Base-by-base conservation (phyloP, 2,329 filamentous ascomycete genomes). In the Colletotrichum lupini region DNA sequence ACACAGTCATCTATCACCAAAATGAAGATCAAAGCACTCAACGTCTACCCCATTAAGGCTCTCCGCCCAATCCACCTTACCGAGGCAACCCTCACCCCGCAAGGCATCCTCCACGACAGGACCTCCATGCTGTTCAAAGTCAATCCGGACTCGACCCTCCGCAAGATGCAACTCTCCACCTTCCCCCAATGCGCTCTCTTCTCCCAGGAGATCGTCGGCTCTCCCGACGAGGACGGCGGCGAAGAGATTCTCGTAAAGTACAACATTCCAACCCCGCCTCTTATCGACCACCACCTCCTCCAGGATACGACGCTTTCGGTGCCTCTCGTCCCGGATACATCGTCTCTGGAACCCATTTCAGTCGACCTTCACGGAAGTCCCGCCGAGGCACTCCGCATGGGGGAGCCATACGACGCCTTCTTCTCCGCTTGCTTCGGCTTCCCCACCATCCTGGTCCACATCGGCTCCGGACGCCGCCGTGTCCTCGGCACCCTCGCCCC, bases 31-130 rank as follows among this genome's bases (percentile, higher is more conserved):
- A 59, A 74, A 14, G 24, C 70, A 8, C 86, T 95, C 46, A 93
- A 92, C 81, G 86, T 93, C 60, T 94, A 95, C 80, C 92, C 93
- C 55, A 91, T 95, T 82, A 95, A 95, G 80, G 92, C 88, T 8
- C 87, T 94, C n/a, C 89, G 91, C 46, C 89, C 89, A 63, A 88
- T 92, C 67, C 81, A 85, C 22, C 82, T 94, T 37, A 72, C 84
- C 5, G 81, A 83, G 0, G 86, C 91, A 3, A 81, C 82, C n/a
- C 81, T 94, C 59, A 89, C 88, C 5, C 84, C 86, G n/a, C 87
- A 90, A 75, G 92, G 93, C 16, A 85, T 94, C 76, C 83, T 85
- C 53, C 84, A 93, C 79, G 93, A 95, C 82, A 89, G 93, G 11
- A 86, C 86, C 42, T 95, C 94, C 82, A 93, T 95, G 89, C 87